Percentiles rank a stretch among this genome's conserved stretches.
Conservation (phyloP, 176 grass and related monocot genomes). For the Oryza officinalis region DNA sequence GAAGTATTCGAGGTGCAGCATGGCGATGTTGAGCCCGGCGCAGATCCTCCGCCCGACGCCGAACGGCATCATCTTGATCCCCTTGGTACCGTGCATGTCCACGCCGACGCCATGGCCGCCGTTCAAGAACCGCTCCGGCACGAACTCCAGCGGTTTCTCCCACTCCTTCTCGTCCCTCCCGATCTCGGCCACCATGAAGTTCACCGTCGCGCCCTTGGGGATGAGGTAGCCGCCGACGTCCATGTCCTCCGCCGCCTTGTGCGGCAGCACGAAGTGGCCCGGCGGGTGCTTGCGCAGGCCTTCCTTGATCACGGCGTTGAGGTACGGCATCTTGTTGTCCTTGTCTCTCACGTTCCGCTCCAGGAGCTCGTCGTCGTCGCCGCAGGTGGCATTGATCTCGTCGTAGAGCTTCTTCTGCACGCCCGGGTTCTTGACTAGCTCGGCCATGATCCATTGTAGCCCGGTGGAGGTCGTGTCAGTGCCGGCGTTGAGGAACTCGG, state of each 20-base stretch:
- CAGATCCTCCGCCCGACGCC: conserved; percentile 52
- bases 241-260: conserved; percentile 52
- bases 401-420: conserved; percentile 33
- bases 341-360: not conserved
- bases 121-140: conserved; percentile 60
- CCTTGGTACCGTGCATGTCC: conserved; percentile 40
- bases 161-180: conserved; percentile 51
- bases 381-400: conserved; percentile 11
- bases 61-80: conserved; percentile 70
- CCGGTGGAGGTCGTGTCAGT: conserved; percentile 49
- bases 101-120: conserved; percentile 48
- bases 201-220: conserved; percentile 53
- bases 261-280: conserved; percentile 44
- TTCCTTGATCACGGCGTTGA: conserved; percentile 45
- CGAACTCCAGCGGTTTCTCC: conserved; percentile 48
- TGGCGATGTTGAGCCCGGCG: conserved; percentile 28
- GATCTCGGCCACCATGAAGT: conserved; percentile 70
- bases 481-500: conserved; percentile 49
- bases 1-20: conserved; percentile 59
- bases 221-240: conserved; percentile 49
- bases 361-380: not conserved
- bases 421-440: conserved; percentile 46
- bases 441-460: conserved; percentile 63
- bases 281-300: conserved; percentile 54
- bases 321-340: conserved; percentile 32